phyloP scores from a whole-genome alignment of 1,284 basidiomycete species.

The Pseudomicrostroma phylloplanum region DNA sequence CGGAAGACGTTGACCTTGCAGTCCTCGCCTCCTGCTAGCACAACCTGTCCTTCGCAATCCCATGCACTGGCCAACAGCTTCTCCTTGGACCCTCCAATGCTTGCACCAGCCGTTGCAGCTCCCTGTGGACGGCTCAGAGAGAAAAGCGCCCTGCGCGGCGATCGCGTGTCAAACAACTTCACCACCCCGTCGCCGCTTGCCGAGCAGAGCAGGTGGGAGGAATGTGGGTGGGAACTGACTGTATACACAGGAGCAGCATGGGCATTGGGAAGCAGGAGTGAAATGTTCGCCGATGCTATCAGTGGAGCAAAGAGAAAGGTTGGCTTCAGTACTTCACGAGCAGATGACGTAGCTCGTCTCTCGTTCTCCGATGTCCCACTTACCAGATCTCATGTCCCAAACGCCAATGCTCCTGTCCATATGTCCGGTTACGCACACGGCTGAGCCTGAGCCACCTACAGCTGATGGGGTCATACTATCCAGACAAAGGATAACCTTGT shows the following conservation, averaged over 20 bases:
- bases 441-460: conserved; percentile 1
- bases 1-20: conserved; percentile 27
- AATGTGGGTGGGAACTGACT: conserved; percentile 27
- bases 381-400: conserved; percentile 34
- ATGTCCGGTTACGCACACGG: conserved; percentile 27
- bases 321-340: neutral
- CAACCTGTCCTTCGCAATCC: conserved; percentile 31
- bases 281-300: conserved; percentile 6
- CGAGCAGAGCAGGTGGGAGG: conserved; percentile 30
- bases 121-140: conserved; percentile 18
- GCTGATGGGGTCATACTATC: conserved; percentile 19
- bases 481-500: conserved; percentile 34
- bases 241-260: conserved; percentile 33
- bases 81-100: conserved; percentile 5
- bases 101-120: neutral
- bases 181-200: conserved; percentile 30
- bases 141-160: conserved; percentile 42
- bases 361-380: conserved; percentile 10
- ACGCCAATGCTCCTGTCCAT: conserved; percentile 40
- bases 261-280: conserved; percentile 21
- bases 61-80: conserved; percentile 42
- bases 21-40: conserved; percentile 46
- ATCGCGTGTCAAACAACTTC: conserved; percentile 44
- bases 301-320: too few relatives aligned
- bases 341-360: neutral